Base-by-base conservation (phyloP, 805 yeast species). In the Suhomyces prunicola region DNA sequence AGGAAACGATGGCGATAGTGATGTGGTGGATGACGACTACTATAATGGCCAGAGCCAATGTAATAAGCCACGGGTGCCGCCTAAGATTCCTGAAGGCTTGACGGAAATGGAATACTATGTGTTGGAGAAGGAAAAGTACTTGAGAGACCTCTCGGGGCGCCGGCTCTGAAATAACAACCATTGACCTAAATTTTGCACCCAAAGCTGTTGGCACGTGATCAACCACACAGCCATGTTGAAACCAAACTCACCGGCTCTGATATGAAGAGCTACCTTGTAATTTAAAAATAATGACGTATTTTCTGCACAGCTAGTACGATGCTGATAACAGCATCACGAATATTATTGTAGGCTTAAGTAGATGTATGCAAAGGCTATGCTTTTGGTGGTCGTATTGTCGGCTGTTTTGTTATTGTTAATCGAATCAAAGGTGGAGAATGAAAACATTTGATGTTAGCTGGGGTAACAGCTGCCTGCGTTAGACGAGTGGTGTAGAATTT, bases 1-100 rank as follows among this genome's bases (percentile, higher is more conserved):
- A 15, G 53, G 40, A 13, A 56, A 54, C 29, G 46, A 48, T 36
- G 51, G 47, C 15, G 57, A 52, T 15, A 39, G 44, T 13, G 50
- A 45, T 4, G 52, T 48, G 19, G 42, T 31, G 6, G 50, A 48
- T 19, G 46, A 40, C 39, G 44, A 36, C 27, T 48, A 48, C 22
- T 48, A 48, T 22, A 48, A 48, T 15, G 50, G 53, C 31, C 35
- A 52, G 65, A 13, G 62, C 50, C 44, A 67, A 60, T 29, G 33
- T 4, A 59, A 62, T 50, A 75, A 74, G 54, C 79, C 79, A 2
- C 57, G 60, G 15, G 76, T 76, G 7, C 80, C 80, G 2, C 79
- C 80, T 1, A 76, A 76, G 57, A 69, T 74, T 22, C 80, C 80
- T 1, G 59, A 62, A 44, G 80, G 80, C 3, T 56, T 76, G 41